Evolutionary conservation across 225 moss, liverwort and hornwort genomes (phyloP), one percentile per base, ranked within the genome.

Genomic region (Pseudisothecium myosuroides): DNA sequence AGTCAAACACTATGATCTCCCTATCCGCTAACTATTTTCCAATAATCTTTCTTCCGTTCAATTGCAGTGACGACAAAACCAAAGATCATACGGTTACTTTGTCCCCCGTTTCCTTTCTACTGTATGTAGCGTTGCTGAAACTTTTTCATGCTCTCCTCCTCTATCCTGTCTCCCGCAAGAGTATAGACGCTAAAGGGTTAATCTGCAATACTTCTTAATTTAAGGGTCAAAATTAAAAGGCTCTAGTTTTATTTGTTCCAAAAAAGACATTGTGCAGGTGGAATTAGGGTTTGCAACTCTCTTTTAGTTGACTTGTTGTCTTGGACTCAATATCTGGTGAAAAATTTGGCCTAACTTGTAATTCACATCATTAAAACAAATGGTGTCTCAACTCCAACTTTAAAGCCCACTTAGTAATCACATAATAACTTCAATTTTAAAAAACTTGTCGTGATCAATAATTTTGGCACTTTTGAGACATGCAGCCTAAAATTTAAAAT

Each of bases 401-500:
- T 50, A 76, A 76, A 7, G n/a, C 22, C 52, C 2, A 52, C 34
- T 5, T 52, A 34, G 2, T 21, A 0, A 34, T 34, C 4, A 52
- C 9, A 74, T 52, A 52, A 7, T 34, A 21, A 50, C 5, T 34
- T 76, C 22, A 52, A 52, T 34, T 52, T 76, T 34, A 1, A 52
- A 52, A 75, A 34, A 55, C 15, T 24, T 55, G 1, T 9, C 0
- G 4, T 55, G 24, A 24, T 54, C 17, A n/a, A 19, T 12, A 75
- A 11, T 10, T 55, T 52, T 37, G 2, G 4, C 10, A 55, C 24
- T 9, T 37, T 55, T 4, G 6, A 77, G 10, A 24, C 0, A 1
- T 0, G 52, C 1, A 0, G 2, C 4, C 23, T 36, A 9, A 14
- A 34, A 54, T 0, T 0, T 78, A 24, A 55, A 55, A 78, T 55